These are phyloP conservation scores for Globisporangium viniferum DNA, from an alignment of 352 stramenopile genomes.

Conservation along the genomic window DNA sequence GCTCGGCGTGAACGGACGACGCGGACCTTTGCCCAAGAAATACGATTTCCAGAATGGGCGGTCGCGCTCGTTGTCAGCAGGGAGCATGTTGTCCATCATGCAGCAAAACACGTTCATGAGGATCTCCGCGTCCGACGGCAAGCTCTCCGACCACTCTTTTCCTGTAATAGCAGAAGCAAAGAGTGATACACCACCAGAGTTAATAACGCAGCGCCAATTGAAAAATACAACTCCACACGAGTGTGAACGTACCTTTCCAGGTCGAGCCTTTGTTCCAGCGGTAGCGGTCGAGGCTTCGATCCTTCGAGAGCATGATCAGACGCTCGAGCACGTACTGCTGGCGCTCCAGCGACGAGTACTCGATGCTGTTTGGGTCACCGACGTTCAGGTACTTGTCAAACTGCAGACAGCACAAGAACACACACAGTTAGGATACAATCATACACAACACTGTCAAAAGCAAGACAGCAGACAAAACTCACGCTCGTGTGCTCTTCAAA, in stretches of 20 bases:
- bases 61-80: conserved; percentile 69
- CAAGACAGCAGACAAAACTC: conserved; percentile 23
- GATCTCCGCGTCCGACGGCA: conserved; percentile 81
- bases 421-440: conserved; percentile 3
- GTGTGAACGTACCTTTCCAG: conserved; percentile 49
- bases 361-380: conserved; percentile 59
- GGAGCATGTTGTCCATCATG: conserved; percentile 86
- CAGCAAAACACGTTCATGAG: conserved; percentile 88
- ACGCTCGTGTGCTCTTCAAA: conserved; percentile 81
- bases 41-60: conserved; percentile 83
- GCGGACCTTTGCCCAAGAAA: conserved; percentile 70
- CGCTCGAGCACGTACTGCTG: conserved; percentile 84
- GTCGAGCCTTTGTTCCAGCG: conserved; percentile 78
- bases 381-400: conserved; percentile 89
- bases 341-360: conserved; percentile 72
- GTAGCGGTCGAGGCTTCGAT: conserved; percentile 80
- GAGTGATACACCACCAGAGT: not conserved
- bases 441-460: not conserved
- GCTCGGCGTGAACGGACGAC: conserved; percentile 64
- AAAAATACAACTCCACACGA: not conserved
- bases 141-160: conserved; percentile 77
- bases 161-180: conserved; percentile 19
- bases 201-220: not conserved
- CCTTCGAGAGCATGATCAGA: conserved; percentile 84
- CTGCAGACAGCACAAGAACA: conserved; percentile 24